Evolutionary conservation across 2,329 filamentous ascomycete species (phyloP).

Genomic region (Clonostachys byssicola): DNA sequence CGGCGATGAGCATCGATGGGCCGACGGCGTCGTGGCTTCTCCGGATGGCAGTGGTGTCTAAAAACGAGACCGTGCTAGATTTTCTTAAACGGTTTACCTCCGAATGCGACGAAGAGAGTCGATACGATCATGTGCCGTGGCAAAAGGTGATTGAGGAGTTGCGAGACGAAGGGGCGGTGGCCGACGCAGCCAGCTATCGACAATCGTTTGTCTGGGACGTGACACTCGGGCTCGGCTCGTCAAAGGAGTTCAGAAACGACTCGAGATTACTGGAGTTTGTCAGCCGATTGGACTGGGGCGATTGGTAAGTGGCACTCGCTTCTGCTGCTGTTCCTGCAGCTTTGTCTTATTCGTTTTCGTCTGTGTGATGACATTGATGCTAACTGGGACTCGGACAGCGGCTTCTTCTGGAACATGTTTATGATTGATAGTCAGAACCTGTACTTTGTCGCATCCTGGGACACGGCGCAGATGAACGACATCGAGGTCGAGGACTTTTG

Average conservation of each 20-base stretch:
- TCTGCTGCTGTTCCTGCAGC: neutral
- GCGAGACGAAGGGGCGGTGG: slow-evolving; percentile 22
- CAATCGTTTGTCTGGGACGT: slow-evolving; percentile 33
- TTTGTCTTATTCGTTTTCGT: neutral
- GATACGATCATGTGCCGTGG: slow-evolving; percentile 27
- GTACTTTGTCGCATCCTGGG: slow-evolving; percentile 30
- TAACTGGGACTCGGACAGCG: slow-evolving; percentile 13
- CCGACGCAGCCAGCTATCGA: slow-evolving; percentile 24
- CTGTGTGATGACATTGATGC: neutral
- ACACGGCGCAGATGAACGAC: slow-evolving; percentile 30
- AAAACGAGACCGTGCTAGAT: slow-evolving; percentile 14
- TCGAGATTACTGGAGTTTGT: slow-evolving; percentile 19
- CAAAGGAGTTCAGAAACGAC: slow-evolving; percentile 6
- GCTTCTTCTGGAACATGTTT: slow-evolving; percentile 31
- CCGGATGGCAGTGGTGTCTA: slow-evolving; percentile 20
- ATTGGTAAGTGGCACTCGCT: slow-evolving; percentile 19
- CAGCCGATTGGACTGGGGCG: slow-evolving; percentile 28
- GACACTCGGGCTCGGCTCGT: slow-evolving; percentile 18
- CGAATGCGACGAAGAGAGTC: slow-evolving; percentile 15
- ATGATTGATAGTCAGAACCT: slow-evolving; percentile 23
- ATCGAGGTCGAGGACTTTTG: slow-evolving; percentile 21
- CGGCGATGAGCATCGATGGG: slow-evolving; percentile 28
- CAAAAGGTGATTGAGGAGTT: slow-evolving; percentile 20
- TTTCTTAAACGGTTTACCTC: slow-evolving; percentile 17
- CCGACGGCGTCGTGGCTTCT: slow-evolving; percentile 28